Evolutionary conservation across 1,139 yeast species (phyloP).

Genomic region (Suhomyces wounanorum): DNA sequence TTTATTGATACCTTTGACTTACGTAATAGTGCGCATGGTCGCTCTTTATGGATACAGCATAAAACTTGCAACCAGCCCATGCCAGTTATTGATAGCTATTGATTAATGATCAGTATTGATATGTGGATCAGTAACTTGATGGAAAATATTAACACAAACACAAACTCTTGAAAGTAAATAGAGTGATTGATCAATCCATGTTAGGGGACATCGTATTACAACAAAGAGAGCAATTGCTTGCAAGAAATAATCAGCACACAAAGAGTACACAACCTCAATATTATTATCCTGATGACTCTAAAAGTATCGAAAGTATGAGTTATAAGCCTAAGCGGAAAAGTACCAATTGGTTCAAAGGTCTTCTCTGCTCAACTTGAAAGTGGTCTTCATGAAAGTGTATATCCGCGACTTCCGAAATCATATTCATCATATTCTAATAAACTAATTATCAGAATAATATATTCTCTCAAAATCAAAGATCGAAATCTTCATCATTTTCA

Average conservation of each 20-base stretch:
- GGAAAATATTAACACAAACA: background rate
- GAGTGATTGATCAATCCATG: background rate
- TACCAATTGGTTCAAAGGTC: background rate
- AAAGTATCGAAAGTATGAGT: background rate
- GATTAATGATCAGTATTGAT: background rate
- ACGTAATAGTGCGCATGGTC: background rate
- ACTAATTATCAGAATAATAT: background rate
- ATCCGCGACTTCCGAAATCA: background rate
- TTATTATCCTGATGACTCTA: background rate
- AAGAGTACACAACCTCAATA: background rate
- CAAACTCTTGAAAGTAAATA: background rate
- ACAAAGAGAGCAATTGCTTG: constrained; percentile 1
- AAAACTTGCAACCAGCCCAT: background rate
- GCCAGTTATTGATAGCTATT: background rate
- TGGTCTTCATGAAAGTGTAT: background rate
- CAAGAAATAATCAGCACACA: background rate
- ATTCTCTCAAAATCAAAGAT: constrained; percentile 3
- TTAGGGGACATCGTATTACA: constrained; percentile 9
- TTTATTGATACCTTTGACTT: background rate
- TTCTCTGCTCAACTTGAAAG: background rate
- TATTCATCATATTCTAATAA: background rate
- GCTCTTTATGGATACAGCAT: background rate
- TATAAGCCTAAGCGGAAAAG: background rate
- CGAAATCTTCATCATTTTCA: constrained; percentile 25
- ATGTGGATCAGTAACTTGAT: background rate